Percentiles rank a stretch among this genome's conserved stretches.
These are phyloP conservation scores for Aureobasidium sp. DNA, from an alignment of 2,329 filamentous ascomycete species.

Conservation along the genomic window DNA sequence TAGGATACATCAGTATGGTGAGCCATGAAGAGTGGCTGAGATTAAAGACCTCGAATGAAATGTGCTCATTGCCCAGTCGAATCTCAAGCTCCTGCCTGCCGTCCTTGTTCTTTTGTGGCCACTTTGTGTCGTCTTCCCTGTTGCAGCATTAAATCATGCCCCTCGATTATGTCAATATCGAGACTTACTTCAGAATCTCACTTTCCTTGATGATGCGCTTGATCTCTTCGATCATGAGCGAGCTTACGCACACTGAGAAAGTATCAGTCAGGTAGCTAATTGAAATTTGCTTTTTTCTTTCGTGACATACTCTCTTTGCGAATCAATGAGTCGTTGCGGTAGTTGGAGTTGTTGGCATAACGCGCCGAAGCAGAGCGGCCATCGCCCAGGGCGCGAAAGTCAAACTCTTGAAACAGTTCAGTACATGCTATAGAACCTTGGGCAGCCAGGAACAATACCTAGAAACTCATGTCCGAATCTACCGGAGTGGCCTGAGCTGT, in stretches of 20 bases:
- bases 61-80: conserved; percentile 85
- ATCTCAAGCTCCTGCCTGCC: conserved; percentile 96
- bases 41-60: conserved; percentile 81
- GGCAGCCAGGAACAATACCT: conserved; percentile 45
- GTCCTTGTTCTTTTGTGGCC: conserved; percentile 99
- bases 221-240: conserved; percentile 83
- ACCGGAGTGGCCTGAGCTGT: conserved; percentile 90
- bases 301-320: conserved; percentile 81
- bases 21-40: not conserved
- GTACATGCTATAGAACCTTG: conserved; percentile 6
- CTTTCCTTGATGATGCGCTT: conserved; percentile 95
- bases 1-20: conserved; percentile 18
- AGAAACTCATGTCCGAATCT: conserved; percentile 97
- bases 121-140: conserved; percentile 96
- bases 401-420: conserved; percentile 62
- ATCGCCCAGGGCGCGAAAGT: conserved; percentile 86
- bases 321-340: conserved; percentile 95
- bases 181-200: conserved; percentile 87
- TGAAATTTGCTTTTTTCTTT: too few species aligned
- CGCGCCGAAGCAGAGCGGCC: conserved; percentile 86
- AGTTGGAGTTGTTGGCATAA: conserved; percentile 99
- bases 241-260: conserved; percentile 64
- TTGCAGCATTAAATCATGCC: not conserved
- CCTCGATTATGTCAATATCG: not conserved
- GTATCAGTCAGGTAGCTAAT: too few species aligned